phyloP scores from a whole-genome alignment of 768 basidiomycete genomes.

The Russula lepida region DNA sequence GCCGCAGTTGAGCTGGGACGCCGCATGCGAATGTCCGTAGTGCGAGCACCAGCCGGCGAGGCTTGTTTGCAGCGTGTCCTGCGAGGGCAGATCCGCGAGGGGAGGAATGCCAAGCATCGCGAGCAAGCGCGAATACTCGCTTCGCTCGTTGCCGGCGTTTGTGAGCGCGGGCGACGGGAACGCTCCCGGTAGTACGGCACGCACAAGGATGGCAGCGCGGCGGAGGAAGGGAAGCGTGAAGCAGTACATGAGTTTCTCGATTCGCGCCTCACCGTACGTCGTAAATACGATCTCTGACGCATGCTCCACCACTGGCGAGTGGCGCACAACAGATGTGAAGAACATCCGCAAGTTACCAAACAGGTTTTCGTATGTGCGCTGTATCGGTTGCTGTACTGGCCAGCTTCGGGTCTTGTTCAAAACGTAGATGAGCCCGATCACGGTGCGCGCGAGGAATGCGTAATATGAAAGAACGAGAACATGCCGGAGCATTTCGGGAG shows the following conservation, averaged over 20 bases:
- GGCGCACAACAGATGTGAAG: conserved; percentile 84
- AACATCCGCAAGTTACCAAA: conserved; percentile 86
- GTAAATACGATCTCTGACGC: conserved; percentile 73
- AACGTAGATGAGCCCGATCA: conserved; percentile 77
- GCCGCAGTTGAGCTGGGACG: conserved; percentile 71
- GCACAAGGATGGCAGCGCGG: conserved; percentile 75
- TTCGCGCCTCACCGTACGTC: conserved; percentile 71
- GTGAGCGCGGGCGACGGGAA: conserved; percentile 44
- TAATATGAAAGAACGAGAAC: conserved; percentile 88
- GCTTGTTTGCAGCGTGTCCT: conserved; percentile 84
- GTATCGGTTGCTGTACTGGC: conserved; percentile 34
- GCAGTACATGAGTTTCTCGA: conserved; percentile 78
- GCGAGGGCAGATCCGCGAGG: conserved; percentile 68
- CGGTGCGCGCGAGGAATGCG: conserved; percentile 77
- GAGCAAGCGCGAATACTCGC: conserved; percentile 77
- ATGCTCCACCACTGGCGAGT: conserved; percentile 81
- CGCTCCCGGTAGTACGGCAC: conserved; percentile 57
- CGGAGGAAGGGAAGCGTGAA: conserved; percentile 92
- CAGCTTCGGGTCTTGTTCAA: conserved; percentile 61
- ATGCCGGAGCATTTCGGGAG: conserved; percentile 83
- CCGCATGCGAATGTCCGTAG: conserved; percentile 73
- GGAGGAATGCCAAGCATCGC: conserved; percentile 69
- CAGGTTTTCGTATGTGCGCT: conserved; percentile 54
- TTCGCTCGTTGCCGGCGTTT: conserved; percentile 33
- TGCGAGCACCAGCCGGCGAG: conserved; percentile 86